Conservation (phyloP, 768 basidiomycete genomes). For the Suillus bovinus region DNA sequence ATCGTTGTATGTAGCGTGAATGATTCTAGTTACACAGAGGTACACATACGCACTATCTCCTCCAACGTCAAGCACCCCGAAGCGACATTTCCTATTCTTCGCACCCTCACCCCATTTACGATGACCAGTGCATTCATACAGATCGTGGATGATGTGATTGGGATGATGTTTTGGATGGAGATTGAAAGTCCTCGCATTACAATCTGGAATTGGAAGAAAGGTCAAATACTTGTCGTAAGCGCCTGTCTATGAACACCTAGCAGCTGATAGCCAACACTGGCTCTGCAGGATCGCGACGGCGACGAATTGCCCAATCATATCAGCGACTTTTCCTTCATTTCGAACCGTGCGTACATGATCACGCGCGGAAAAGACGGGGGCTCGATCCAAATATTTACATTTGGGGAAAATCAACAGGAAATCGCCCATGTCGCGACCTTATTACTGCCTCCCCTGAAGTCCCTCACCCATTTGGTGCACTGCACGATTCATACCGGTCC, state of each 20-base stretch:
- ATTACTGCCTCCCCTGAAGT: slow-evolving; percentile 14
- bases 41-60: slow-evolving; percentile 49
- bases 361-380: slow-evolving; percentile 37
- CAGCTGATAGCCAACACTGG: neutral
- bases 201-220: slow-evolving; percentile 56
- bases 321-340: slow-evolving; percentile 50
- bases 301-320: slow-evolving; percentile 27
- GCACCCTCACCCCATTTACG: slow-evolving; percentile 23
- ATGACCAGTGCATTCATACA: slow-evolving; percentile 43
- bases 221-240: slow-evolving; percentile 43
- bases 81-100: slow-evolving; percentile 34
- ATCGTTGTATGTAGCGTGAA: neutral
- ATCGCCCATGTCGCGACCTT: slow-evolving; percentile 23
- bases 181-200: slow-evolving; percentile 25
- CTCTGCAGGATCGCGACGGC: slow-evolving; percentile 30
- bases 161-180: slow-evolving; percentile 42
- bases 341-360: slow-evolving; percentile 42
- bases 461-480: slow-evolving; percentile 16
- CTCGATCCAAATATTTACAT: slow-evolving; percentile 44
- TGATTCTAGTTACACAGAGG: slow-evolving; percentile 22
- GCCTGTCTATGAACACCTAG: neutral
- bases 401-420: slow-evolving; percentile 19
- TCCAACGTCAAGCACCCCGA: slow-evolving; percentile 42
- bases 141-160: slow-evolving; percentile 55
- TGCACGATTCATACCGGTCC: slow-evolving; percentile 36